Evolutionary conservation across 2,329 filamentous ascomycete genomes (phyloP), one percentile per base, ranked within the genome.

Genomic region (Berkeleyomyces rouxiae): DNA sequence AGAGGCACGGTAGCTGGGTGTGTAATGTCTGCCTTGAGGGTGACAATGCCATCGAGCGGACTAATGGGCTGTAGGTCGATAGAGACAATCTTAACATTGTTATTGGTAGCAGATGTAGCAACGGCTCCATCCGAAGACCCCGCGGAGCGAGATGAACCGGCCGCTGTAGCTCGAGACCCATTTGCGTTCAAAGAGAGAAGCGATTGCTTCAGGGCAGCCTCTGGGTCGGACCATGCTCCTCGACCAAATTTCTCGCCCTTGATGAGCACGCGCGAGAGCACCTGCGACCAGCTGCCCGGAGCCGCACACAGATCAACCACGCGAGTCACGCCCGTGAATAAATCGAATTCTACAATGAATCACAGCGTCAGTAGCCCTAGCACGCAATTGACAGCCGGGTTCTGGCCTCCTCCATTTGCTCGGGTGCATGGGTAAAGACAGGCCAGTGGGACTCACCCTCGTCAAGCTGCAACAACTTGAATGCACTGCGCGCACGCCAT

Each of bases 11-110:
- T 99, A 3, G 90, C 91, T 0, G 93, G 92, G 72, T 99, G 93
- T 7, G 93, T 99, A 68, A 99, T 99, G 72, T 99, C 93, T 58
- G 93, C 93, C 70, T 91, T 87, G 11, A 99, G 80, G 9, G 88
- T 96, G 43, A 86, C 88, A 72, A 99, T 96, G 65, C 93, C 93
- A 36, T 93, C 87, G 3, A 99, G 79, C 4, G 92, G 90, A 66
- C 88, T 90, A 81, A 99, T 99, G 46, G 93, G 93, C 72, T 99
- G 93, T 43, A 99, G 77, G 70, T 99, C 93, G 64, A 99, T 95
- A 0, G 93, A 84, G 1, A 99, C 92, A 66, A 99, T 97, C 72
- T 93, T 92, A 16, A 70, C 69, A 23, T 67, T 65, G 11, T 67
- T 66, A 16, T 66, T 55, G 3, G 65, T 53, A 47, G 60, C 9